phyloP scores from a whole-genome alignment of 2,329 filamentous ascomycete species.

The Diplodia sapinea region DNA sequence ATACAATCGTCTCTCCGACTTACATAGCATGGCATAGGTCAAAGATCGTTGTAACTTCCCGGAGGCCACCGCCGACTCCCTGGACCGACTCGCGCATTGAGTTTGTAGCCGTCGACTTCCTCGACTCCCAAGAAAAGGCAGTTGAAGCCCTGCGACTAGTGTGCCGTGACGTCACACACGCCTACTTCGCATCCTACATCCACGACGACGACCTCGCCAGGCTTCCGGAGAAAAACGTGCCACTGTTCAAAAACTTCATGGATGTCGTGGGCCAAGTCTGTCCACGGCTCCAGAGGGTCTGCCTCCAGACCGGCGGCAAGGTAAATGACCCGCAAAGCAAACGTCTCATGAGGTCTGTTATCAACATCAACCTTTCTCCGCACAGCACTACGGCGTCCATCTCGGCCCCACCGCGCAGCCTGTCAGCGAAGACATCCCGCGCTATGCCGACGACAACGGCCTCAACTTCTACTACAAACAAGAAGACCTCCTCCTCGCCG shows the following conservation, averaged over 20 bases:
- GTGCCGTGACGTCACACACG: conserved; percentile 40
- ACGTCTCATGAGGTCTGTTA: not conserved
- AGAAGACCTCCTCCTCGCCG: conserved; percentile 32
- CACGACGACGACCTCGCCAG: conserved; percentile 41
- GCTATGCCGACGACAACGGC: conserved; percentile 13
- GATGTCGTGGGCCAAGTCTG: conserved; percentile 37
- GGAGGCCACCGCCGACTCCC: no score
- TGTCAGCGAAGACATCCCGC: conserved; percentile 30
- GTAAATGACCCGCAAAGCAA: not conserved
- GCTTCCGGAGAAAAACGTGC: conserved; percentile 39
- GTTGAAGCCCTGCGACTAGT: no score
- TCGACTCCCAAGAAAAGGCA: no score
- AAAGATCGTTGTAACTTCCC: no score
- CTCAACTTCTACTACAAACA: conserved; percentile 35
- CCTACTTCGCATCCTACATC: conserved; percentile 45
- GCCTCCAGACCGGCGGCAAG: conserved; percentile 33
- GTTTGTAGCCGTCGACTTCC: no score
- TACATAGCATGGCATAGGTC: no score
- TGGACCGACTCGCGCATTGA: no score
- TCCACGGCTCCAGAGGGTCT: conserved; percentile 37
- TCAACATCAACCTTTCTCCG: no score
- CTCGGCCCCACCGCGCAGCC: conserved; percentile 22
- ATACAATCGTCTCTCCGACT: no score
- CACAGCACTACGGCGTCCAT: not conserved
- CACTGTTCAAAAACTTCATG: conserved; percentile 45